Evolutionary conservation across 805 yeast species (phyloP).

Genomic region (Lipomyces sp.): DNA sequence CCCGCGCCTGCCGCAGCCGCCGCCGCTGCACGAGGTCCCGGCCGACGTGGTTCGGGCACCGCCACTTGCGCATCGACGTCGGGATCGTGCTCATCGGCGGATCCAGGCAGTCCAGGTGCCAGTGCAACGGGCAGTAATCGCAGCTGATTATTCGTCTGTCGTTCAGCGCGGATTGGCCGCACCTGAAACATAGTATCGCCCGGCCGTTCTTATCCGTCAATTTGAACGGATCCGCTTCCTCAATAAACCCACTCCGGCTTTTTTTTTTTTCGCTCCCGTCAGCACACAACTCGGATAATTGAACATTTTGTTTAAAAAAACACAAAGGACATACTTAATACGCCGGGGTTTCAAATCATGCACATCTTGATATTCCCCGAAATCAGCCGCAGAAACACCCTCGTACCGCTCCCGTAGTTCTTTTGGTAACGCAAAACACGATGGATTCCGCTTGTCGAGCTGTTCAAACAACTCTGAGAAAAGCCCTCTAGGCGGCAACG

Average conservation of each 20-base stretch:
- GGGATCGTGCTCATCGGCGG: constrained; percentile 73
- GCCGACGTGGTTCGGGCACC: constrained; percentile 78
- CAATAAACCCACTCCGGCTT: constrained; percentile 44
- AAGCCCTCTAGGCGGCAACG: constrained; percentile 40
- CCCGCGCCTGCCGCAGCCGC: constrained; percentile 49
- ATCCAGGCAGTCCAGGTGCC: constrained; percentile 86
- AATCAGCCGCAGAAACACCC: constrained; percentile 62
- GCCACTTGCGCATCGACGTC: constrained; percentile 77
- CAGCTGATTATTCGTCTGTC: constrained; percentile 63
- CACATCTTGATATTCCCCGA: constrained; percentile 66
- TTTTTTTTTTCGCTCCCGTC: constrained; percentile 42
- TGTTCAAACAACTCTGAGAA: constrained; percentile 59
- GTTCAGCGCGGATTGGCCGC: constrained; percentile 66
- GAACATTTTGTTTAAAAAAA: background rate
- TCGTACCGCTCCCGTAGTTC: constrained; percentile 66
- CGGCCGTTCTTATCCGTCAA: constrained; percentile 67
- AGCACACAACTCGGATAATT: background rate
- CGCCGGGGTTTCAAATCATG: constrained; percentile 23
- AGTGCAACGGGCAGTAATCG: constrained; percentile 75
- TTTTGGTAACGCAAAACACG: constrained; percentile 64
- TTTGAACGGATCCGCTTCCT: constrained; percentile 57
- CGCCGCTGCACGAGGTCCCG: constrained; percentile 32
- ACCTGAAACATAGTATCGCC: constrained; percentile 68
- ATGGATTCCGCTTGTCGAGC: constrained; percentile 59
- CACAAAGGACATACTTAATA: constrained; percentile 11